A percentile compares a stretch with the other conserved stretches of the same genome.
phyloP scores from a whole-genome alignment of 2,329 filamentous ascomycete genomes.

The Sporothrix globosa region DNA sequence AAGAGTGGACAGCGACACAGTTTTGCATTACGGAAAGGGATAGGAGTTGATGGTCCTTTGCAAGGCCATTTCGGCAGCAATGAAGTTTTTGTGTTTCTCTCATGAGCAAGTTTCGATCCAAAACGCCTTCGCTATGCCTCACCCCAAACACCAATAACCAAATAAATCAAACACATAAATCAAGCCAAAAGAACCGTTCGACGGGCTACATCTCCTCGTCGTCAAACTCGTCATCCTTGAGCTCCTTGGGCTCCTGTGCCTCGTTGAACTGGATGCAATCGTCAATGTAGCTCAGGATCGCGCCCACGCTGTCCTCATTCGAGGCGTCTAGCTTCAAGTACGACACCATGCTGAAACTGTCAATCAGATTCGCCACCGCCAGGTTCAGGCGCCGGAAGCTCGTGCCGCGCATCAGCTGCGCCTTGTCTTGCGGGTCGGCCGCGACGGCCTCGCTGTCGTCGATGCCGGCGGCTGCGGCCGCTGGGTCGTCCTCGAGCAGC shows the following conservation, averaged over 20 bases:
- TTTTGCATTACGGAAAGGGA: slow-evolving; percentile 11
- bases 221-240: slow-evolving; percentile 65
- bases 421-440: slow-evolving; percentile 64
- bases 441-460: slow-evolving; percentile 33
- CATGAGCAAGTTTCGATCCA: background rate
- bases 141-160: background rate
- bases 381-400: slow-evolving; percentile 83
- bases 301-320: slow-evolving; percentile 86
- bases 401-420: slow-evolving; percentile 75
- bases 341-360: slow-evolving; percentile 97
- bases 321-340: slow-evolving; percentile 89
- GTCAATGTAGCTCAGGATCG: slow-evolving; percentile 87
- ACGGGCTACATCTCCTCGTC: slow-evolving; percentile 39
- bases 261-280: slow-evolving; percentile 93
- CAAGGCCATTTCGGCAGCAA: slow-evolving; percentile 24
- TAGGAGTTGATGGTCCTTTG: slow-evolving; percentile 14
- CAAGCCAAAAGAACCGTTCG: background rate
- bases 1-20: background rate
- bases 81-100: slow-evolving; percentile 17
- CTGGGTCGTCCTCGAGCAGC: slow-evolving; percentile 78
- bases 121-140: slow-evolving; percentile 52
- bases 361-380: slow-evolving; percentile 87
- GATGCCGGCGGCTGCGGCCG: slow-evolving; percentile 45
- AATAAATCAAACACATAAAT: background rate
- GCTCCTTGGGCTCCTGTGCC: slow-evolving; percentile 86